phyloP scores from a whole-genome alignment of 1,139 yeast species.

The Hyphopichia buzzinii region DNA sequence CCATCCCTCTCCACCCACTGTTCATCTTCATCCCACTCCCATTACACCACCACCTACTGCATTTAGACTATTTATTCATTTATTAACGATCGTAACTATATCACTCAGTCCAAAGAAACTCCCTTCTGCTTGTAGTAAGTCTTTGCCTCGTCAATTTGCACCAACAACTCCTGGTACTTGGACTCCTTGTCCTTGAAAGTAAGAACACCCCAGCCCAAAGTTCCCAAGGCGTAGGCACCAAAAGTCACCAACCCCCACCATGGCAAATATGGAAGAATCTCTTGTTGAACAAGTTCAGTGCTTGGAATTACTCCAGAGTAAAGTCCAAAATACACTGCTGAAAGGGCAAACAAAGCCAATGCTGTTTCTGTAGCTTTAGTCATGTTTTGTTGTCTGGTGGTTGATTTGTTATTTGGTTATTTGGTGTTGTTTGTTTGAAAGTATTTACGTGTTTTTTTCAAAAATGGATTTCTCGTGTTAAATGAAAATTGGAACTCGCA shows the following conservation, averaged over 20 bases:
- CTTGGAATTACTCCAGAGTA: conserved; percentile 56
- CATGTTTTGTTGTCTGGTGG: conserved; percentile 35
- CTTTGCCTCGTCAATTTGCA: conserved; percentile 68
- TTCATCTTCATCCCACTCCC: too few relatives aligned
- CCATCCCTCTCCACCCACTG: too few relatives aligned
- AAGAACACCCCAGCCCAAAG: conserved; percentile 68
- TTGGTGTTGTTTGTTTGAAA: too few relatives aligned
- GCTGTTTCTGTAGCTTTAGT: conserved; percentile 69
- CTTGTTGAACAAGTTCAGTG: conserved; percentile 45
- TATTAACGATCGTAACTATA: conserved; percentile 12
- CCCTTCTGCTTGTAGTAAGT: conserved; percentile 57
- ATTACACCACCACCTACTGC: too few relatives aligned
- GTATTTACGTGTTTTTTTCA: too few relatives aligned
- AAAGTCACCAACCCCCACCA: conserved; percentile 71
- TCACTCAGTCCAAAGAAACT: conserved; percentile 53
- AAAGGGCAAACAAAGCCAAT: conserved; percentile 43
- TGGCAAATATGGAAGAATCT: conserved; percentile 65
- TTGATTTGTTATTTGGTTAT: too few relatives aligned
- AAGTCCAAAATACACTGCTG: conserved; percentile 56
- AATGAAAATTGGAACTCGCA: too few relatives aligned
- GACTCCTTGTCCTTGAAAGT: conserved; percentile 74
- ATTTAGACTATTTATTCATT: conserved; percentile 1
- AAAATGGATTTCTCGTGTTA: too few relatives aligned
- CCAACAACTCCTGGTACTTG: conserved; percentile 61
- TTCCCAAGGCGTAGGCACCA: conserved; percentile 70